These are phyloP conservation scores for Magnaporthiopsis poae DNA, from an alignment of 2,329 filamentous ascomycete genomes.

Conservation along the genomic window DNA sequence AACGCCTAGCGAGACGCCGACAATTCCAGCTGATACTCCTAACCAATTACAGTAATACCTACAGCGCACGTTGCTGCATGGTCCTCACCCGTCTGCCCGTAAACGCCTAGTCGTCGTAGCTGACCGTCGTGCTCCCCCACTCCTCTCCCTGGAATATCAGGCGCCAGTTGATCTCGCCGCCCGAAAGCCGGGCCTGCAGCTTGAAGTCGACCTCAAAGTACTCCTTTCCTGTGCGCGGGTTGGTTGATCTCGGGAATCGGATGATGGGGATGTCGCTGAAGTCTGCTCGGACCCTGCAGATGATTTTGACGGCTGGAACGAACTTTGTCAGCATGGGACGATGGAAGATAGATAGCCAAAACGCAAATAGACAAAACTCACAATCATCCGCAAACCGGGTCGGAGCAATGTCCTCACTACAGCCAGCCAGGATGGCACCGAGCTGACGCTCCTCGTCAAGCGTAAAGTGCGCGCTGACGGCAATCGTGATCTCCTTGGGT, in stretches of 20 bases:
- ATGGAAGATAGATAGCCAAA: no score
- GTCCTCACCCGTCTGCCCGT: not conserved
- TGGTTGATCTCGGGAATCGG: slow-evolving; percentile 7
- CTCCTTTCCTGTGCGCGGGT: slow-evolving; percentile 8
- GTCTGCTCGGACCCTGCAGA: slow-evolving; percentile 11
- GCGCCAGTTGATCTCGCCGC: slow-evolving; percentile 7
- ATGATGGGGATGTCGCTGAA: slow-evolving; percentile 12
- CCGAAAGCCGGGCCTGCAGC: slow-evolving; percentile 10
- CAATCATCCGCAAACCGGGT: slow-evolving; percentile 9
- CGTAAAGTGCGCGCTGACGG: not conserved
- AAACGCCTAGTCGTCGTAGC: slow-evolving; percentile 7
- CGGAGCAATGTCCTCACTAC: slow-evolving; percentile 10
- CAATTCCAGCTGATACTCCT: not conserved
- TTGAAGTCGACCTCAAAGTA: slow-evolving; percentile 13
- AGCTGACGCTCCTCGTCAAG: slow-evolving; percentile 8
- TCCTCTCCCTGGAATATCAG: slow-evolving; percentile 9
- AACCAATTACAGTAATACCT: not conserved
- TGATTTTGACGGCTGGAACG: not conserved
- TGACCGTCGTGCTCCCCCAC: slow-evolving; percentile 10
- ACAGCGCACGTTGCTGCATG: not conserved
- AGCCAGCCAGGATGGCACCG: slow-evolving; percentile 9
- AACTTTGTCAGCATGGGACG: not conserved
- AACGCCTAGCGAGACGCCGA: not conserved
- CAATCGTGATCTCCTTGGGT: slow-evolving; percentile 2
- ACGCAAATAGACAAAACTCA: not conserved